Evolutionary conservation across 2,329 filamentous ascomycete species (phyloP), one percentile per base, ranked within the genome.

Genomic region (Bipolaris bicolor): DNA sequence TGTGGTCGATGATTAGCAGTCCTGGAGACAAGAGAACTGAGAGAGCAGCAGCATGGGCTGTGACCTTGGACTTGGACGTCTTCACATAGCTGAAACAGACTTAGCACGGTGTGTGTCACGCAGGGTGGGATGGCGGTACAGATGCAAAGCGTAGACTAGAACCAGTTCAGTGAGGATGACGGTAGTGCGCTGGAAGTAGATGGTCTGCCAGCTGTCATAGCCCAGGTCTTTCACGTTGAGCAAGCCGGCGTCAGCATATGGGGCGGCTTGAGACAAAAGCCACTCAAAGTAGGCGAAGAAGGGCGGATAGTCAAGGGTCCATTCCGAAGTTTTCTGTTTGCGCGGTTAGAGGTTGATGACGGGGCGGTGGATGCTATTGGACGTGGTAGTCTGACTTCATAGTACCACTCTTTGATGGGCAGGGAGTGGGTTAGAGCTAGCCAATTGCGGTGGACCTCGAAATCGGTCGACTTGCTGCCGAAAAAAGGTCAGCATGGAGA

Each of bases 221-320:
- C 86, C 85, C 57, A 98, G 82, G 72, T 93, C 92, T 71, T 89
- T 85, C 52, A 98, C 82, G 61, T 87, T 82, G 53, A 98, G 82
- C 90, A 99, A 95, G 57, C 83, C 85, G 22, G 90, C 87, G 73
- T 99, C 93, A 61, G 87, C 83, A 73, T 90, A 86, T 63, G 82
- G 85, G 24, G 93, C 95, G 56, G 88, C 81, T 69, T 95, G 90
- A 45, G 94, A 95, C 69, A 99, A 83, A 43, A 88, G 75, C 92
- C 92, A 98, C 83, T 99, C 95, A 79, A 98, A 97, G 75, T 90
- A 93, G 66, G 95, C 95, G 74, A 99, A 99, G 80, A 98, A 97
- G 7, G 95, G 95, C 31, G 95, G 95, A 75, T 99, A 99, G 80
- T 99, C 95, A 72, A 99, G 88, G 0, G 95, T 99, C 95, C 95